Percentiles rank a stretch among this genome's conserved stretches.
Evolutionary conservation across 2,329 filamentous ascomycete species (phyloP).

Genomic region (Metarhizium rileyi): DNA sequence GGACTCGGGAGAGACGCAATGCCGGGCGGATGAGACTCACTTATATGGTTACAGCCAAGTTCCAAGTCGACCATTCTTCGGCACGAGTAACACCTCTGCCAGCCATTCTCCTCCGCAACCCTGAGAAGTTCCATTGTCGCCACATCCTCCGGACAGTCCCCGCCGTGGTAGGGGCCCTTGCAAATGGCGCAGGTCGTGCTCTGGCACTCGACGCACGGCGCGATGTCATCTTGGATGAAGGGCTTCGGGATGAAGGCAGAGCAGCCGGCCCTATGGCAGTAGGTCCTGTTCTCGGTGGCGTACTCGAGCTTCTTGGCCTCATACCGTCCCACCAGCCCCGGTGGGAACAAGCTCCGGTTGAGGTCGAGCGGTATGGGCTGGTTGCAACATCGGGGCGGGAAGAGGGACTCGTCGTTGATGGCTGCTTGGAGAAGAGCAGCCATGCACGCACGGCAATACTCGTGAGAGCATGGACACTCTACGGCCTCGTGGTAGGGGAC

Average conservation of each 20-base stretch:
- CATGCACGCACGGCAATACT: slow-evolving; percentile 43
- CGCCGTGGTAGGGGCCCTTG: slow-evolving; percentile 34
- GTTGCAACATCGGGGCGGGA: slow-evolving; percentile 45
- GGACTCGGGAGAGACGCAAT: not conserved
- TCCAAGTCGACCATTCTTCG: slow-evolving; percentile 36
- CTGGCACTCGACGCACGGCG: slow-evolving; percentile 31
- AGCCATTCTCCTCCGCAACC: slow-evolving; percentile 32
- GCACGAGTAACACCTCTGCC: slow-evolving; percentile 42
- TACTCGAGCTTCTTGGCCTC: slow-evolving; percentile 38
- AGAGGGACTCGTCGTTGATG: slow-evolving; percentile 39
- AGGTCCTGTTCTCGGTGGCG: slow-evolving; percentile 35
- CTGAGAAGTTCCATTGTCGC: slow-evolving; percentile 28
- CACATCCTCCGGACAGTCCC: slow-evolving; percentile 38
- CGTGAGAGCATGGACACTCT: slow-evolving; percentile 22
- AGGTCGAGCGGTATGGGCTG: slow-evolving; percentile 27
- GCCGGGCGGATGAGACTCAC: slow-evolving; percentile 26
- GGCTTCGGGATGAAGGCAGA: slow-evolving; percentile 33
- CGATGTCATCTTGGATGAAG: slow-evolving; percentile 23
- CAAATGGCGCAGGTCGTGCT: slow-evolving; percentile 39
- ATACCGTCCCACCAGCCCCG: slow-evolving; percentile 25
- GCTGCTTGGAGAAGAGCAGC: slow-evolving; percentile 31
- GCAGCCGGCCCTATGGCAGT: slow-evolving; percentile 37
- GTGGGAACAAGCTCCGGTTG: slow-evolving; percentile 25
- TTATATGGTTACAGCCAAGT: slow-evolving; percentile 47
- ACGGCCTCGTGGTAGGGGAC: not conserved